These are phyloP conservation scores for Prunus campanulata DNA, from an alignment of 306 rosid genomes.

Conservation along the genomic window DNA sequence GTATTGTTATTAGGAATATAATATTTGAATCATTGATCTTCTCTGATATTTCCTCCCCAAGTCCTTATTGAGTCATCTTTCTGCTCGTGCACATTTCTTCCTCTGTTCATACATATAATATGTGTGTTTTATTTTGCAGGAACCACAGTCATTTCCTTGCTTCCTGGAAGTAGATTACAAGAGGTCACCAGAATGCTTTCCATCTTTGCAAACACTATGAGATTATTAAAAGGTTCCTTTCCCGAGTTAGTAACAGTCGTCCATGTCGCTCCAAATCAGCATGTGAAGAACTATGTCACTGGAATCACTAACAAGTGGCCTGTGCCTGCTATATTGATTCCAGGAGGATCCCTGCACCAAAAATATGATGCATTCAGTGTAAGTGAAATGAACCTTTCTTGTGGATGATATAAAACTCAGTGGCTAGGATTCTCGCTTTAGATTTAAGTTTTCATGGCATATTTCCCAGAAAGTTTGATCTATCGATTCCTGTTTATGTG, in stretches of 20 bases:
- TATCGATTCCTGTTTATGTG: background rate
- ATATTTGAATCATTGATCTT: background rate
- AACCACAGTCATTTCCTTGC: conserved; percentile 73
- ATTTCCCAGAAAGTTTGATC: background rate
- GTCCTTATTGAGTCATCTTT: background rate
- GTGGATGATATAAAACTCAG: background rate
- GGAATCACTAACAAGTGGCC: conserved; percentile 62
- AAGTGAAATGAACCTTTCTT: conserved; percentile 13
- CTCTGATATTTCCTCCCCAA: background rate
- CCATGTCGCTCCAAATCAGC: conserved; percentile 73
- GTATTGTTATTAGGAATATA: too few species aligned
- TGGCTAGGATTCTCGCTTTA: background rate
- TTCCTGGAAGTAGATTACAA: conserved; percentile 97
- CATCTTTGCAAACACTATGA: conserved; percentile 56
- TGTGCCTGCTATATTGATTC: conserved; percentile 56
- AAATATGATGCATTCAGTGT: conserved; percentile 91
- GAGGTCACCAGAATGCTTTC: conserved; percentile 86
- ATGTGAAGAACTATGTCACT: conserved; percentile 53
- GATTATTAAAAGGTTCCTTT: conserved; percentile 42
- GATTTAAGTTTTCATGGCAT: background rate
- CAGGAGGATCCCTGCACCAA: conserved; percentile 57
- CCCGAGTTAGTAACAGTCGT: conserved; percentile 60
- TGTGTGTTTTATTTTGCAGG: conserved; percentile 42
- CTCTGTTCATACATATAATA: conserved; percentile 7
- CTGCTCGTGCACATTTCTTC: background rate